Conservation (phyloP, 176 grass and related monocot species). For the Chloris gayana region DNA sequence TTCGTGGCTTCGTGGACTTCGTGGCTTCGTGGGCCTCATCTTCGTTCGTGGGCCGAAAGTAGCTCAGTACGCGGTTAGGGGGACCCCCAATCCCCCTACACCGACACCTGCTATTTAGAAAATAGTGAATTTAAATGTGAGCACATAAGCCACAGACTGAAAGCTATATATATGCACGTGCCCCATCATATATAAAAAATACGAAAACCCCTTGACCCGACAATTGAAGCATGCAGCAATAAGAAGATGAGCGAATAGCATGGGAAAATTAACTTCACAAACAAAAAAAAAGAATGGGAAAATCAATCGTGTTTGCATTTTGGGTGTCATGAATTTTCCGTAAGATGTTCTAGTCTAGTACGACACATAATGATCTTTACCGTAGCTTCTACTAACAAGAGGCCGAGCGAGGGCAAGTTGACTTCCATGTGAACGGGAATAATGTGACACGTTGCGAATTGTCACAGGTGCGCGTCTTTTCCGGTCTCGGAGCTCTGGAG, state of each 20-base stretch:
- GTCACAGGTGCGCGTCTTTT: neutral
- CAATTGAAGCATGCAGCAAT: neutral
- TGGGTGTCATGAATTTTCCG: neutral
- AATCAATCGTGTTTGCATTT: neutral
- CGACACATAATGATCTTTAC: neutral
- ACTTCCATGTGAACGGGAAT: neutral
- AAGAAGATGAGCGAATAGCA: neutral
- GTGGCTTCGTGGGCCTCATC: too few species aligned
- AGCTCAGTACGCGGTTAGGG: too few species aligned
- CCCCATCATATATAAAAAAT: too few species aligned
- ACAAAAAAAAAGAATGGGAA: too few species aligned
- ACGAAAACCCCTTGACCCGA: too few species aligned
- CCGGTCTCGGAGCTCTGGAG: neutral
- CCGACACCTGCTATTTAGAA: too few species aligned
- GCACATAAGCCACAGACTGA: too few species aligned
- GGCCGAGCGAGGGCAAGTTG: neutral
- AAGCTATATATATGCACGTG: too few species aligned
- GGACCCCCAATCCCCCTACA: too few species aligned
- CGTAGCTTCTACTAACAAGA: neutral
- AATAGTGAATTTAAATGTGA: too few species aligned
- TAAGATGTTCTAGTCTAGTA: neutral
- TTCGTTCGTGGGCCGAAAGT: too few species aligned
- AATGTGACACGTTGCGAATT: neutral
- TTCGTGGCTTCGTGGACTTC: too few species aligned
- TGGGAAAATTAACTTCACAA: neutral